Conservation (phyloP, 176 grass and related monocot species). For the Zoysia japonica region DNA sequence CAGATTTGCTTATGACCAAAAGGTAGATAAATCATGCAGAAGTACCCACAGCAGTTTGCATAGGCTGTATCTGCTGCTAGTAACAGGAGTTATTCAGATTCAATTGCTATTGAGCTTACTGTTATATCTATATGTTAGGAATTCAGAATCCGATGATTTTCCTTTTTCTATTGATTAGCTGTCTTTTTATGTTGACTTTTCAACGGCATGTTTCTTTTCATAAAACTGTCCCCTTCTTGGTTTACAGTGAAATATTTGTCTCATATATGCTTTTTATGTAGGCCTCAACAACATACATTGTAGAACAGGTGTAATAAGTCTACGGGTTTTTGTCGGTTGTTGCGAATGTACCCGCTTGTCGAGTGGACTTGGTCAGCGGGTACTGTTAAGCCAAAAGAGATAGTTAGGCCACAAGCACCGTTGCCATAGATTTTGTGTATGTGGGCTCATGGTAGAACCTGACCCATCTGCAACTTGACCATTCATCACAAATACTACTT, state of each 20-base stretch:
- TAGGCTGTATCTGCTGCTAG: neutral
- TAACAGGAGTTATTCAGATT: conserved; percentile 30
- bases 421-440: too few relatives aligned
- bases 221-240: conserved; percentile 1
- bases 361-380: too few relatives aligned
- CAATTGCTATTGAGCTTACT: neutral
- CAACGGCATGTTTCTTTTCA: conserved; percentile 42
- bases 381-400: too few relatives aligned
- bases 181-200: conserved; percentile 25
- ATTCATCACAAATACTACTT: conserved; percentile 15
- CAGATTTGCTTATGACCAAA: conserved; percentile 20
- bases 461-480: neutral
- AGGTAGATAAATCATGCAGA: neutral
- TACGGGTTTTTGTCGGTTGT: too few relatives aligned
- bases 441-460: too few relatives aligned
- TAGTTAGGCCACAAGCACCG: too few relatives aligned
- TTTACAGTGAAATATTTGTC: neutral
- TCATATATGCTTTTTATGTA: too few relatives aligned
- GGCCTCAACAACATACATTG: too few relatives aligned
- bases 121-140: conserved; percentile 27
- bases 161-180: conserved; percentile 28
- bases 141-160: conserved; percentile 28
- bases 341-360: too few relatives aligned
- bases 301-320: too few relatives aligned
- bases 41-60: conserved; percentile 5